Evolutionary conservation across 78 protist species (phyloP), one percentile per base, ranked within the genome.

Genomic region (Carpediemonas membranifera): DNA sequence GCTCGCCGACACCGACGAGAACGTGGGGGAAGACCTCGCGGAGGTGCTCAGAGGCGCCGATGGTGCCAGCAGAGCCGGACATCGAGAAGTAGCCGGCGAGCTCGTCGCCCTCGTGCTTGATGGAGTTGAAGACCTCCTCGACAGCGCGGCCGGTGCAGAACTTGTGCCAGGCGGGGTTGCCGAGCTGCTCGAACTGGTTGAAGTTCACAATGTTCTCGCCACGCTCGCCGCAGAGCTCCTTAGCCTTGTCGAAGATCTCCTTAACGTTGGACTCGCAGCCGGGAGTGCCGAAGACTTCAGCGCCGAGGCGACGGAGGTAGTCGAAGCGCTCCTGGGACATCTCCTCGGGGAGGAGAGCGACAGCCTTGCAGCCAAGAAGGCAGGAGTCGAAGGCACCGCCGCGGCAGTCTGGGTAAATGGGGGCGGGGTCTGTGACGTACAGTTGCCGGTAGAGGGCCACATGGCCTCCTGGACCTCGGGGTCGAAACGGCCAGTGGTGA

Each of bases 381-480:
- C 37, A 18, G 25, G 59, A 57, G 74, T 65, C 65, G 65, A 76
- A 66, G 7, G 65, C 75, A 66, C 80, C 80, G 7, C 80, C 80
- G 39, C 80, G 63, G 74, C 73, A 64, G 44, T 76, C n/a, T n/a
- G n/a, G n/a, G n/a, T n/a, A n/a, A n/a, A n/a, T n/a, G n/a, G n/a
- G n/a, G n/a, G n/a, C n/a, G n/a, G n/a, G n/a, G n/a, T n/a, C n/a
- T n/a, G n/a, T n/a, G n/a, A n/a, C n/a, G n/a, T n/a, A n/a, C n/a
- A 76, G 57, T 76, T 76, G 30, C 80, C 80, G 47, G 80, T 76
- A 15, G 80, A 76, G 14, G 80, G 80, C 73, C 74, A 76, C 21
- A 76, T n/a, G 3, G 74, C 73, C 30, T 44, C 27, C 16, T 76
- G 73, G 28, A 16, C 51, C 3, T 15, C 57, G 43, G 74, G 73